Evolutionary conservation across 106 monocot species (phyloP).

Genomic region (Phalaenopsis equestris): DNA sequence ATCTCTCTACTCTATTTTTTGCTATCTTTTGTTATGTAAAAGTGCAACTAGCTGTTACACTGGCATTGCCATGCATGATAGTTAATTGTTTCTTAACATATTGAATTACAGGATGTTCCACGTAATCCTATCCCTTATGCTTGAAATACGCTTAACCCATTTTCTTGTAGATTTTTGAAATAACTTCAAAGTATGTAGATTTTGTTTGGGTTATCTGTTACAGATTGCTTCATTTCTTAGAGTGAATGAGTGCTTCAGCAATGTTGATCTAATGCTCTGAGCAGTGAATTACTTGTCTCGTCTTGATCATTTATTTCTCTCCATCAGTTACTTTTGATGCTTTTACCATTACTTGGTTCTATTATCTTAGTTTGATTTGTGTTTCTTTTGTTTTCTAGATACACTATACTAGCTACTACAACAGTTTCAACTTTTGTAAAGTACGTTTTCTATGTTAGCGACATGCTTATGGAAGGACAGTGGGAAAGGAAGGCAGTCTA

Average conservation of each 20-base stretch:
- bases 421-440: constrained; percentile 77
- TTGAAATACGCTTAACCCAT: neutral
- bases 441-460: constrained; percentile 77
- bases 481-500: constrained; percentile 92
- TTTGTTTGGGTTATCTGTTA: neutral
- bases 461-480: constrained; percentile 95
- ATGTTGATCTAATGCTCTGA: neutral
- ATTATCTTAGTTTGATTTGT: neutral
- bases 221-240: neutral
- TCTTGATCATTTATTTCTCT: neutral
- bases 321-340: neutral
- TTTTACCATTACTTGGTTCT: neutral
- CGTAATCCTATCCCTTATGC: neutral
- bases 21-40: neutral
- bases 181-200: neutral
- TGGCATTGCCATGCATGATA: neutral
- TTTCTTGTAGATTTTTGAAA: neutral
- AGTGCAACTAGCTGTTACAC: neutral
- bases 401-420: constrained; percentile 81
- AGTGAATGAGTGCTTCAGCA: neutral
- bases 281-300: neutral
- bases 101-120: neutral
- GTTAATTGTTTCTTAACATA: neutral
- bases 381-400: constrained; percentile 39
- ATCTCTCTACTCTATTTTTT: neutral